Evolutionary conservation across 108 stramenopile species (phyloP).

Genomic region (Pseudonitzschia delicatissima): DNA sequence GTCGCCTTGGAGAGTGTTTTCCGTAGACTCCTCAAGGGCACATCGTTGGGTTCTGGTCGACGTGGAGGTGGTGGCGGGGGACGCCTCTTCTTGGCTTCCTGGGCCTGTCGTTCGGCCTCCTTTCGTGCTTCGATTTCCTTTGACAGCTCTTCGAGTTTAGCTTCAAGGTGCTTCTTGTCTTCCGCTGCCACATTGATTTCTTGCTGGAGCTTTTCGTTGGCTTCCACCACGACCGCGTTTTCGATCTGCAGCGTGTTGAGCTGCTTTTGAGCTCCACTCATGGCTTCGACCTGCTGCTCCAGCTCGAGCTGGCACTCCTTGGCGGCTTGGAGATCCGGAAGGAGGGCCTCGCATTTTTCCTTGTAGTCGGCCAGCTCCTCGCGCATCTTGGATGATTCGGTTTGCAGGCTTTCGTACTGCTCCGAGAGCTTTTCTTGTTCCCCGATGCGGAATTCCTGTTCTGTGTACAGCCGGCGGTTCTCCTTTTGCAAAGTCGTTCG

Average conservation of each 20-base stretch:
- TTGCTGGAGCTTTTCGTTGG: constrained; percentile 4
- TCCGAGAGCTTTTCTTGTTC: constrained; percentile 39
- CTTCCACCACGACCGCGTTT: constrained; percentile 17
- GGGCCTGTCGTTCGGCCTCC: constrained; percentile 10
- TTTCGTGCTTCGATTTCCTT: constrained; percentile 7
- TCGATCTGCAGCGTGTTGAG: constrained; percentile 27
- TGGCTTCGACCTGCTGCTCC: constrained; percentile 25
- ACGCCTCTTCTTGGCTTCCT: neutral
- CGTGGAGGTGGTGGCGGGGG: neutral
- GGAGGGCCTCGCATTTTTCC: constrained; percentile 13
- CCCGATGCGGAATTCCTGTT: constrained; percentile 35
- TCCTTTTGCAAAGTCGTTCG: constrained; percentile 47
- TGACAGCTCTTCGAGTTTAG: neutral
- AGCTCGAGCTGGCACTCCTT: constrained; percentile 31
- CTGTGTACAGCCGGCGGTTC: constrained; percentile 42
- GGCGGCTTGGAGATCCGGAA: constrained; percentile 36
- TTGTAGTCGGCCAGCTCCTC: constrained; percentile 21
- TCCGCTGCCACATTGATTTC: constrained; percentile 3
- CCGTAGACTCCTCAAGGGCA: constrained; percentile 39
- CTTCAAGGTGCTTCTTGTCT: neutral
- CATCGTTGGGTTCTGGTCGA: neutral
- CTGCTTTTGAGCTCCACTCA: constrained; percentile 29
- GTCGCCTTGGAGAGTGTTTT: constrained; percentile 56
- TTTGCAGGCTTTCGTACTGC: constrained; percentile 20
- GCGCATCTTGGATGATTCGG: constrained; percentile 6